Evolutionary conservation across 352 stramenopile genomes (phyloP), one percentile per base, ranked within the genome.

Genomic region (Phytophthora sp.): DNA sequence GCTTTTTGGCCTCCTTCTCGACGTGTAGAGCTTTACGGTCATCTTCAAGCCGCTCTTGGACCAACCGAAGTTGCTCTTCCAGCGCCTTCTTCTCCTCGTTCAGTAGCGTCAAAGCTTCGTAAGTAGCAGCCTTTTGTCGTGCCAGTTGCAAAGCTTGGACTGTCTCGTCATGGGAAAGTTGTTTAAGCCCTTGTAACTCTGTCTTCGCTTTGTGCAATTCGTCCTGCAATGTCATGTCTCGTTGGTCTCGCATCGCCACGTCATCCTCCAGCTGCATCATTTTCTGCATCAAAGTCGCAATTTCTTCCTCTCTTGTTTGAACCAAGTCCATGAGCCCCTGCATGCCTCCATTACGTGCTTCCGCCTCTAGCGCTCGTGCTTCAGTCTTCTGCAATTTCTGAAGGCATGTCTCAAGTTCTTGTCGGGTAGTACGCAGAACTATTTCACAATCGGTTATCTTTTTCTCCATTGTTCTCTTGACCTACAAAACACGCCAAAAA

Each of bases 81-180:
- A 92, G 36, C n/a, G 39, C 60, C 8, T 73, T 59, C 20, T 88
- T 89, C 45, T 92, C 84, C 47, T 88, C 78, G 9, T 84, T 77
- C 3, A 92, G 45, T 0, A 92, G 50, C 9, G 66, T 63, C 12
- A 92, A 50, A 12, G 84, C 84, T 52, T 92, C 84, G 24, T 92
- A 73, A 0, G 68, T 88, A 2, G 72, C 79, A 24, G 77, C 71
- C 33, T 88, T 90, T 57, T 89, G 74, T 9, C 84, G 54, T 18
- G 74, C 81, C n/a, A 88, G 77, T 44, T 92, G 84, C 9, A 92
- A 73, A 13, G 76, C 81, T 62, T 86, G 81, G 4, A 92, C 84
- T n/a, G 81, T 92, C 8, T 92, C 84, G 31, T 92, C 84, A 15
- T 92, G 73, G 7, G 84, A 92, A 6, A 89, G 66, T 36, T 86